Base-by-base conservation (phyloP, 108 stramenopile genomes). In the Nannochloropsis oceanica region DNA sequence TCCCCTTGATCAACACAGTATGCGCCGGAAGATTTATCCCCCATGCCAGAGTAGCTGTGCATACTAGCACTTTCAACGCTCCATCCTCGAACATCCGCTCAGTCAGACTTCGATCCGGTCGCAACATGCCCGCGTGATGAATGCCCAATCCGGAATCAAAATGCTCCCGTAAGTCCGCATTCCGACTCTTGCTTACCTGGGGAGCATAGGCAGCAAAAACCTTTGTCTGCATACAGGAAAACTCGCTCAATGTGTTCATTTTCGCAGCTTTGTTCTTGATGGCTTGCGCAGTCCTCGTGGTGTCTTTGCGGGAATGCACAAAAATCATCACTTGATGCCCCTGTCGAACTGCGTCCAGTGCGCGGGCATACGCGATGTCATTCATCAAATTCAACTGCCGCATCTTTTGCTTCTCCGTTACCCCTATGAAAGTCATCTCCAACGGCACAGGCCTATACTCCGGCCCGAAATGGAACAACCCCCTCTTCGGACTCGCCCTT, bases 321-420 rank as follows among this genome's bases (percentile, higher is more conserved):
- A 99, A 99, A 22, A 99, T 96, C 99, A 99, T 99, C 27, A 97
- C 98, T 91, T 99, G 99, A 86, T 99, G 94, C 1, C 96, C 98
- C 34, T 93, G 91, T 46, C 91, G 85, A n/a, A 99, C 84, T 8
- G 97, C 93, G 84, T 96, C 96, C 13, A 92, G 80, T 22, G 95
- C 95, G 10, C 92, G 89, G 43, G 97, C 95, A 87, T 95, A 99
- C 42, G 95, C 95, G 50, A 96, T 87, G 12, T 95, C 93, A 89
- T 97, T 95, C 95, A 98, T 96, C 86, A 92, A 93, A 43, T 93
- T 92, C 82, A 95, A 93, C 46, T 91, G 91, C 11, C 90, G 91
- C 22, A 91, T 88, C 46, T 92, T 90, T 79, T 95, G 89, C 44
- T 93, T 95, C 34, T 94, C 94, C 27, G 93, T 92, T 22, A 99